Base-by-base conservation (phyloP, 495 filamentous ascomycete genomes). In the Pseudotulostoma volvatum region DNA sequence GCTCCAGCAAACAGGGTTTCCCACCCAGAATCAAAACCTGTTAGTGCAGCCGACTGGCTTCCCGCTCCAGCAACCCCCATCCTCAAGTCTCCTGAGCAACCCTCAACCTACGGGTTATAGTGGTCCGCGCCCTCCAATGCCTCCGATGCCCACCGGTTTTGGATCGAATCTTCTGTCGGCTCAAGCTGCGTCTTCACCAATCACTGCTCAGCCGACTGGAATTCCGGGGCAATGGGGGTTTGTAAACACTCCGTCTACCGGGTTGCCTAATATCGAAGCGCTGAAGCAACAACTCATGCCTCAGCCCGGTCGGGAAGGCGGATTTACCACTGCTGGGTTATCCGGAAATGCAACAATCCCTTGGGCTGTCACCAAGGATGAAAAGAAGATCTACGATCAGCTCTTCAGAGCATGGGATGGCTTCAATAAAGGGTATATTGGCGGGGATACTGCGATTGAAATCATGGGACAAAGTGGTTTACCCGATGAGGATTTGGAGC, bases 291-390 rank as follows among this genome's bases (percentile, higher is more conserved):
- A 86, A 49, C 93, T 99, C 71, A 96, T 99, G 90, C 92, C 92
- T 7, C 90, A 96, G 49, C 76, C 81, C 41, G 92, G 92, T 18
- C 79, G 92, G 4, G 92, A 95, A 57, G 79, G 83, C 44, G 84
- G 83, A 4, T 96, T 84, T 48, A 88, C 79, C n/a, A 87, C 86
- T 9, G 66, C 74, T 40, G 86, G 87, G 5, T 66, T 99, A 18
- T 79, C 81, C 20, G 92, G 92, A 35, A 96, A 92, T 64, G 92
- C 92, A 5, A 83, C 78, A 4, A 86, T 99, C 51, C 88, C 92
- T 2, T 99, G 88, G 90, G 90, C 92, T 17, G 88, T 99, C 38
- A 99, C 92, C 5, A 99, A 99, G 57, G 84, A 93, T 45, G 92
- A 99, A 59, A 99, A 99, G 66, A 88, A 83, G 40, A 79, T 90